Percentiles rank a stretch among this genome's conserved stretches.
Conservation (phyloP, 805 yeast genomes). For the Blastobotrys chiropterorum region DNA sequence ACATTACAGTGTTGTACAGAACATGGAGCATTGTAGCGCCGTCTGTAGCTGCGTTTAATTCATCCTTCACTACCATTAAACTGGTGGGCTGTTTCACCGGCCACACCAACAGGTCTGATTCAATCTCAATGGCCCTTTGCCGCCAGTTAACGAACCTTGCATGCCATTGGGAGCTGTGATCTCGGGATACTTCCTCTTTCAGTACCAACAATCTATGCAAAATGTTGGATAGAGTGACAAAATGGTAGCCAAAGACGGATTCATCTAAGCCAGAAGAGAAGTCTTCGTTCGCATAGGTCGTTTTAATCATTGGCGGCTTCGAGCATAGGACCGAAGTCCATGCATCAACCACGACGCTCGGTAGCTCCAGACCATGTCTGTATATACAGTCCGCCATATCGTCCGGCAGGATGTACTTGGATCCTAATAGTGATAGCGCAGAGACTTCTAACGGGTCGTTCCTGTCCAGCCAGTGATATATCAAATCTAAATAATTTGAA, state of each 20-base stretch:
- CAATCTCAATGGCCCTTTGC: conserved; percentile 6
- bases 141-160: conserved; percentile 7
- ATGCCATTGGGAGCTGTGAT: background rate
- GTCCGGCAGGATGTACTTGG: too few species aligned
- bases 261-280: too few species aligned
- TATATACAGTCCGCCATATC: too few species aligned
- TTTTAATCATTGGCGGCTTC: too few species aligned
- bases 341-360: too few species aligned
- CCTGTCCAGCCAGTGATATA: too few species aligned
- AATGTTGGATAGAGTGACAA: conserved; percentile 8
- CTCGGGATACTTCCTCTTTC: background rate
- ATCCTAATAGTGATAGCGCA: too few species aligned
- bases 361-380: too few species aligned
- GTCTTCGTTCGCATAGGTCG: too few species aligned
- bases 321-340: too few species aligned
- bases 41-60: conserved; percentile 14
- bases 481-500: too few species aligned
- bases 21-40: conserved; percentile 15
- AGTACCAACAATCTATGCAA: conserved; percentile 6
- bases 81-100: conserved; percentile 15
- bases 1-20: conserved; percentile 13
- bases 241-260: conserved; percentile 11
- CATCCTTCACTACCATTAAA: conserved; percentile 17
- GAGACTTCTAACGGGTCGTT: too few species aligned
- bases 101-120: conserved; percentile 16